A percentile compares a stretch with the other conserved stretches of the same genome.
phyloP scores from a whole-genome alignment of 441 rosid genomes.

The California macrophylla region DNA sequence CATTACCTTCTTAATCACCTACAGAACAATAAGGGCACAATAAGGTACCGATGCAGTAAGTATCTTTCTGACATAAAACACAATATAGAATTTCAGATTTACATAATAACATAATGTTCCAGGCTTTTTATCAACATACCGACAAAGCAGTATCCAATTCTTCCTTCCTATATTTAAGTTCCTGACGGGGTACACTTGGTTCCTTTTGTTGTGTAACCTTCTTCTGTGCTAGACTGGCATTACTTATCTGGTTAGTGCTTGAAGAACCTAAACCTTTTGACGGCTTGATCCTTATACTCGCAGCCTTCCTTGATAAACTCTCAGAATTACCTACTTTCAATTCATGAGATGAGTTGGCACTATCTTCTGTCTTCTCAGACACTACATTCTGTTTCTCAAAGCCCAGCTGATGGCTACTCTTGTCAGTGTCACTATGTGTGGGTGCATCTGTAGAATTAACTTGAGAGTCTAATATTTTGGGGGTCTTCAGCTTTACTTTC shows the following conservation, averaged over 20 bases:
- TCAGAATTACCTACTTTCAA: slow-evolving; percentile 33
- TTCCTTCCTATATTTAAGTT: slow-evolving; percentile 41
- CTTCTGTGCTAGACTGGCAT: slow-evolving; percentile 19
- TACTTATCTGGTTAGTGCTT: slow-evolving; percentile 27
- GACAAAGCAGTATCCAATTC: slow-evolving; percentile 60
- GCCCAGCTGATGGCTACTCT: slow-evolving; percentile 46
- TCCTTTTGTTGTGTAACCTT: slow-evolving; percentile 36
- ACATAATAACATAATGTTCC: background rate
- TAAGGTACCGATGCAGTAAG: background rate
- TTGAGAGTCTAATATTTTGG: slow-evolving; percentile 42
- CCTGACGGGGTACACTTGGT: slow-evolving; percentile 28
- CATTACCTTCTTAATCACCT: slow-evolving; percentile 90
- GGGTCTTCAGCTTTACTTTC: slow-evolving; percentile 72
- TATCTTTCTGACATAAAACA: slow-evolving; percentile 6
- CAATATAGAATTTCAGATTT: background rate
- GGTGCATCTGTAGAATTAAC: slow-evolving; percentile 25
- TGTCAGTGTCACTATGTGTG: slow-evolving; percentile 44
- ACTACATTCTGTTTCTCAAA: slow-evolving; percentile 35
- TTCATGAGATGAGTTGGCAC: slow-evolving; percentile 45
- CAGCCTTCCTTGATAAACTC: slow-evolving; percentile 51
- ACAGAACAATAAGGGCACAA: background rate
- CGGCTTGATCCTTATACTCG: slow-evolving; percentile 73
- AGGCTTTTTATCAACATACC: slow-evolving; percentile 31
- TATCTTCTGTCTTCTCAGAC: slow-evolving; percentile 47
- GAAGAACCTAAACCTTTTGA: slow-evolving; percentile 37